Base-by-base conservation (phyloP, 1,284 basidiomycete genomes). In the Tilletia walkeri region DNA sequence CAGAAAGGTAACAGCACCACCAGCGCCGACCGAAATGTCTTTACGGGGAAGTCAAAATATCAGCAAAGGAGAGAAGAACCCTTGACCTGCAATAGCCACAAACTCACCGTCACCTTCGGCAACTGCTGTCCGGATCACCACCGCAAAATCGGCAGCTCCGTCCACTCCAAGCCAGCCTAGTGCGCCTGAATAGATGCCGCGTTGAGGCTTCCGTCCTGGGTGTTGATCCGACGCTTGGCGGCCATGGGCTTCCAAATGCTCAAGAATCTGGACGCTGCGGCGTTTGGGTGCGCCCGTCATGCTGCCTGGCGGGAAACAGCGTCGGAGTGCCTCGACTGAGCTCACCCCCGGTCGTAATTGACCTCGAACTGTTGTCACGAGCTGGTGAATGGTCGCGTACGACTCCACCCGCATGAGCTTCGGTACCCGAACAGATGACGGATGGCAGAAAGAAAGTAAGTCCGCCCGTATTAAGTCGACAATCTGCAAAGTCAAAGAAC, bases 281-380 rank as follows among this genome's bases (percentile, higher is more conserved):
- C 95, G 90, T 85, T 98, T 98, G 0, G 95, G 95, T 0, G 95
- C 95, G 20, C 95, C 95, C 0, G 95, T 98, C 95, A 99, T 99
- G 75, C 93, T 95, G 1, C 94, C 93, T 90, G 79, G 70, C 66
- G 76, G 78, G 65, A 82, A 80, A 49, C 45, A 48, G 10, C 30
- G 18, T 9, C 65, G 66, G 92, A 92, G 53, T 88, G 85, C 73
- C 87, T 78, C 34, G n/a, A 61, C 47, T 7, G 30, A 30, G 41
- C 24, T 36, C 16, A 54, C 54, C 14, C 12, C 39, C 4, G 66
- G 24, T 39, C 59, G 59, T 9, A 71, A 24, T 36, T 50, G 50
- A 2, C 69, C 94, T 78, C 91, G 89, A 63, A 98, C 92, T 36
- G 95, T 94, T 66, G 94, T 97, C 10, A 98, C 95, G 63, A 98